Base-by-base conservation (phyloP, 371 early-diverging fungal species). In the Actinomortierella ambigua region DNA sequence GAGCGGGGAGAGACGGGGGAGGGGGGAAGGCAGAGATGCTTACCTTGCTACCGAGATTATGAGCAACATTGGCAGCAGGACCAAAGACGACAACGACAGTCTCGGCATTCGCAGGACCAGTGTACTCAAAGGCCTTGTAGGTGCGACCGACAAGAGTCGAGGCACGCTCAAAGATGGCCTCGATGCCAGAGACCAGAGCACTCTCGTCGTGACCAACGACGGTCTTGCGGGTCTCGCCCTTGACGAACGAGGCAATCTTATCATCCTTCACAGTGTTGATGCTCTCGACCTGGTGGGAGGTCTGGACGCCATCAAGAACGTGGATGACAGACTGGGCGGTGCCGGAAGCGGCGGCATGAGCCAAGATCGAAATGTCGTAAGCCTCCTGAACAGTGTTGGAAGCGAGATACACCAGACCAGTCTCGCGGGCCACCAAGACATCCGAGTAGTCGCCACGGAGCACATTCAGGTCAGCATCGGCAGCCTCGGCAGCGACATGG, bases 121-220 rank as follows among this genome's bases (percentile, higher is more conserved):
- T 60, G 80, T 94, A 95, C 76, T 93, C 94, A 70, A 95, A 90
- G 23, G 85, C 79, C 63, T 84, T 75, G 81, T 93, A 93, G 23
- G 80, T 75, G 28, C 81, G 79, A 20, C 85, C 84, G 17, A 81
- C 73, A 15, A 59, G 60, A 46, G 65, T 44, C 1, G 78, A 65
- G 53, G 90, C 79, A 53, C 77, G 81, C 40, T 68, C 76, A 50
- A 90, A 80, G 26, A 90, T 73, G 1, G 57, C 69, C 54, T 86
- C 81, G 20, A 87, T 76, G 9, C 66, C 78, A 46, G 77, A 68
- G 51, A 66, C 78, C 7, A 75, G 48, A 13, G 71, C 58, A 11
- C 26, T 66, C 18, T 63, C 61, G n/a, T 67, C 68, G 43, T 73
- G 67, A 26, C 54, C 60, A 14, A 55, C 4, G 14, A 46, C 54